Conservation (phyloP, 202 grass and related monocot genomes). For the Brachypodium distachyon region DNA sequence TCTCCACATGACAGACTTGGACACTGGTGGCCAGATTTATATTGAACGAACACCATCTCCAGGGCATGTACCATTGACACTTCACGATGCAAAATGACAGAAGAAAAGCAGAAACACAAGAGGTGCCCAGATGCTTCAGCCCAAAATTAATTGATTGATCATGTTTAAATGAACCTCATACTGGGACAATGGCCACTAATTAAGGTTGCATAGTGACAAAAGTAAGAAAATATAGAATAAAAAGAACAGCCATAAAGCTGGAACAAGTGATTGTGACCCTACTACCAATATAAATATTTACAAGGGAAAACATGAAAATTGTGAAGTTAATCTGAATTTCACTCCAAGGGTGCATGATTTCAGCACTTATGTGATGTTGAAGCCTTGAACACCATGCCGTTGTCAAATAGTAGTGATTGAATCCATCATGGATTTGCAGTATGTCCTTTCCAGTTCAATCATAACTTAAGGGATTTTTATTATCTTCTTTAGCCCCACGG, state of each 20-base stretch:
- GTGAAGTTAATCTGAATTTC: slow-evolving; percentile 45
- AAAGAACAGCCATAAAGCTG: slow-evolving; percentile 42
- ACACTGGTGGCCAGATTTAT: neutral
- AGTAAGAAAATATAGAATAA: slow-evolving; percentile 32
- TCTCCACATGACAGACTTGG: too few relatives aligned
- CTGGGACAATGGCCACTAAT: slow-evolving; percentile 35
- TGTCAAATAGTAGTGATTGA: slow-evolving; percentile 22
- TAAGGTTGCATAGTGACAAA: slow-evolving; percentile 22
- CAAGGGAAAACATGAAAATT: slow-evolving; percentile 45
- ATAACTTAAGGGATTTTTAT: slow-evolving; percentile 36
- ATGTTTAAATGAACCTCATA: slow-evolving; percentile 48
- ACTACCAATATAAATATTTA: slow-evolving; percentile 58
- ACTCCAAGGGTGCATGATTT: slow-evolving; percentile 25
- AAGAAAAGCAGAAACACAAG: neutral
- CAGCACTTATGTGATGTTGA: slow-evolving; percentile 31
- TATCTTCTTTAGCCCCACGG: slow-evolving; percentile 30
- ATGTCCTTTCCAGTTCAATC: slow-evolving; percentile 23
- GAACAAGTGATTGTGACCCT: slow-evolving; percentile 34
- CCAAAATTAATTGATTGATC: slow-evolving; percentile 67
- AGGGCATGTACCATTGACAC: neutral
- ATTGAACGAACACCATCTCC: neutral
- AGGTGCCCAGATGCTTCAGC: neutral
- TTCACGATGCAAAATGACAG: slow-evolving; percentile 19
- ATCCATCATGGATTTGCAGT: slow-evolving; percentile 11
- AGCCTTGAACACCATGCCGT: slow-evolving; percentile 14